Conservation (phyloP, 2,329 filamentous ascomycete species). For the Pleurostoma richardsiae region DNA sequence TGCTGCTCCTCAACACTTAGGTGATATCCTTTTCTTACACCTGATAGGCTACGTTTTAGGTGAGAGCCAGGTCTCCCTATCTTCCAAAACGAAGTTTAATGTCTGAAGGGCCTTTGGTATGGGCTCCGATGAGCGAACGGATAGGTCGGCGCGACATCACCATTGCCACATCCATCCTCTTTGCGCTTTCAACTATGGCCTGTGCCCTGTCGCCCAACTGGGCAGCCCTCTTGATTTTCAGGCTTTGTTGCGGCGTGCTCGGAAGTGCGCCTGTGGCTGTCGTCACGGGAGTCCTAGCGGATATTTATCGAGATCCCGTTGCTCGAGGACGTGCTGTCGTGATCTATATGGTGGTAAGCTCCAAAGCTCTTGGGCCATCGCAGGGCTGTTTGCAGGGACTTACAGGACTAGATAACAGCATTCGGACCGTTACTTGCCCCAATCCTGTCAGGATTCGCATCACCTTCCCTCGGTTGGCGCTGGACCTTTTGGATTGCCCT, state of each 20-base stretch:
- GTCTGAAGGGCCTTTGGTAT: conserved; percentile 43
- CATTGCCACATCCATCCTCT: conserved; percentile 39
- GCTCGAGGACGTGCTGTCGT: conserved; percentile 56
- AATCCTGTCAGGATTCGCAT: conserved; percentile 58
- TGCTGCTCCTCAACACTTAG: neutral
- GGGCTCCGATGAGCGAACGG: conserved; percentile 63
- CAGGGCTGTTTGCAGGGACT: neutral
- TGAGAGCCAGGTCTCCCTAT: conserved; percentile 10
- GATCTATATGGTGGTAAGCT: conserved; percentile 55
- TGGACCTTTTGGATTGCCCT: conserved; percentile 69
- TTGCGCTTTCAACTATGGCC: conserved; percentile 47
- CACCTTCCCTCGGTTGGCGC: conserved; percentile 54
- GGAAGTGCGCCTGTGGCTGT: conserved; percentile 58
- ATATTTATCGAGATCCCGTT: conserved; percentile 55
- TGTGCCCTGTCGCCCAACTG: conserved; percentile 50
- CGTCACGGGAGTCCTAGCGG: conserved; percentile 59
- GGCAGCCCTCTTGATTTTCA: conserved; percentile 47
- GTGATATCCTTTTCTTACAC: neutral
- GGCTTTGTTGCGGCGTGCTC: conserved; percentile 47
- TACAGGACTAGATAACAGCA: conserved; percentile 45
- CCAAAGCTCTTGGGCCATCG: neutral
- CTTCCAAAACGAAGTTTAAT: neutral
- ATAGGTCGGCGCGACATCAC: conserved; percentile 49
- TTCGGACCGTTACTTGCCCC: conserved; percentile 63
- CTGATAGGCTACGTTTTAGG: conserved; percentile 52